phyloP scores from a whole-genome alignment of 345 rosid genomes.

The Laguncularia racemosa region DNA sequence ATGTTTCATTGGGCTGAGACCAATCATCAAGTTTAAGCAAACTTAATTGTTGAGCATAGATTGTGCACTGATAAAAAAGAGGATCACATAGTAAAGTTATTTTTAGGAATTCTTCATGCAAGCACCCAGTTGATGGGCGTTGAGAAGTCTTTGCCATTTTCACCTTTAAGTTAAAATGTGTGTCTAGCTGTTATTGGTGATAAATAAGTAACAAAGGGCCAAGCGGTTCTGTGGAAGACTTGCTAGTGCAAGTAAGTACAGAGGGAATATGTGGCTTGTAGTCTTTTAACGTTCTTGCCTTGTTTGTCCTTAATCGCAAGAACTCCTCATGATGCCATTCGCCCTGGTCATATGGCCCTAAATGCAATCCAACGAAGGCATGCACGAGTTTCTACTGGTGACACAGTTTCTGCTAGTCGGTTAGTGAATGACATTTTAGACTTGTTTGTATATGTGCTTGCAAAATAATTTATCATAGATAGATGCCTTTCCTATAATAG shows the following conservation, averaged over 20 bases:
- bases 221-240: not conserved
- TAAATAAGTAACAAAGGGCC: too few species aligned
- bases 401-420: conserved; percentile 62
- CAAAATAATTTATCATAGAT: not conserved
- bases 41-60: too few species aligned
- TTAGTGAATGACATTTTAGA: conserved; percentile 8
- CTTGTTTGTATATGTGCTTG: not conserved
- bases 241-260: not conserved
- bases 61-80: too few species aligned
- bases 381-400: conserved; percentile 84
- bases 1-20: too few species aligned
- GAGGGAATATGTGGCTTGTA: not conserved
- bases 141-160: too few species aligned
- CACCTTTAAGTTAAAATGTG: too few species aligned
- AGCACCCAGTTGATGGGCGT: too few species aligned
- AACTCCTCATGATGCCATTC: conserved; percentile 70
- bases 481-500: conserved; percentile 22
- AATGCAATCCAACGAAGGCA: conserved; percentile 87
- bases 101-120: too few species aligned
- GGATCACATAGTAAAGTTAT: too few species aligned
- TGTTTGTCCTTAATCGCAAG: conserved; percentile 41
- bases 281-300: not conserved
- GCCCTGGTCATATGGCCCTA: conserved; percentile 53
- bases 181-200: too few species aligned
- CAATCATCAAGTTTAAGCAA: too few species aligned